Base-by-base conservation (phyloP, 176 grass and related monocot genomes). In the Thalia dealbata region DNA sequence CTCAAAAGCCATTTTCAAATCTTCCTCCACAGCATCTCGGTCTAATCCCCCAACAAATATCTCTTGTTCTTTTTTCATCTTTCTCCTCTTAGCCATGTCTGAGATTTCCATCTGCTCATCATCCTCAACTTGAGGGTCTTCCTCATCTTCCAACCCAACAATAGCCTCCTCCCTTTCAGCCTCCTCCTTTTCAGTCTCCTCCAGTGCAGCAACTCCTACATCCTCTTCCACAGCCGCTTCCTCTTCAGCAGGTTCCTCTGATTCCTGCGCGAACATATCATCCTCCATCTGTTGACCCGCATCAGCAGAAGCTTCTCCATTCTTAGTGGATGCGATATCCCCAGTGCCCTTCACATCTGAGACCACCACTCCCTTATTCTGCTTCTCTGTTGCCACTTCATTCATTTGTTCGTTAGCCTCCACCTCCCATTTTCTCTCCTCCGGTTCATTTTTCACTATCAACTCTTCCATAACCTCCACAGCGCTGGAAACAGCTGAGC, bases 31-130 rank as follows among this genome's bases (percentile, higher is more conserved):
- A 48, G 85, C 82, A 64, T 87, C 84, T 11, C 85, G 82, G 75
- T 87, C 85, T 55, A 91, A 82, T 14, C 88, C 88, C n/a, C 88
- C 88, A 15, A 91, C 65, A 69, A 87, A 91, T 41, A 91, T 86
- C 76, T 91, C 88, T n/a, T 84, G 85, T 79, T 91, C 88, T 69
- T 91, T 91, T 50, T 86, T 87, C 46, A 78, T 64, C 46, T 79
- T 77, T 61, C 85, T 86, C 55, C 78, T 81, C 27, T 91, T 82
- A 6, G 78, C 79, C 84, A 91, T 81, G 56, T 91, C 78, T 7
- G 76, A 83, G 6, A 84, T 86, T 65, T 80, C 73, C 43, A 79
- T 72, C 55, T 29, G 75, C 60, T 91, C 88, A 6, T 91, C 75
- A 14, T 82, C 84, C 52, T 86, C 78, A 21, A 78, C 75, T 18